Evolutionary conservation across 345 rosid species (phyloP).

Genomic region (Salix purpurea): DNA sequence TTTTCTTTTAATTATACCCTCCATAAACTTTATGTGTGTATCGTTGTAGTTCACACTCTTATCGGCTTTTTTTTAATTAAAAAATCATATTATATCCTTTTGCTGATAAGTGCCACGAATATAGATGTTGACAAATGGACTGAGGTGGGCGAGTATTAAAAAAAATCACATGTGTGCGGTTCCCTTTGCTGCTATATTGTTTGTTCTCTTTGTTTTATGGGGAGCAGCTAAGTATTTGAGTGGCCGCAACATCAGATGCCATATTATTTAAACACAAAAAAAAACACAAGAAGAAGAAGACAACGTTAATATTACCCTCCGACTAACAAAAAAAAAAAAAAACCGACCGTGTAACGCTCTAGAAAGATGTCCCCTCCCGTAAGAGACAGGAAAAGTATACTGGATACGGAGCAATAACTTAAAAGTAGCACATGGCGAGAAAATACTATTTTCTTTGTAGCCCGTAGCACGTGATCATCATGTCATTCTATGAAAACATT

Average conservation of each 20-base stretch:
- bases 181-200: neutral
- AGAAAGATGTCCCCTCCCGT: constrained; percentile 5
- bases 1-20: no score
- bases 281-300: neutral
- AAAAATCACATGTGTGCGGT: neutral
- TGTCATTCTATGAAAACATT: neutral
- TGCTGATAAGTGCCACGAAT: neutral
- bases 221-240: neutral
- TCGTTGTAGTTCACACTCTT: constrained; percentile 10
- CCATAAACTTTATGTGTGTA: neutral
- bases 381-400: constrained; percentile 5
- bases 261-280: neutral
- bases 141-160: neutral
- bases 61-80: neutral
- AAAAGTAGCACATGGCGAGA: neutral
- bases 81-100: neutral
- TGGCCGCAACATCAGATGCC: neutral
- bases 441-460: neutral
- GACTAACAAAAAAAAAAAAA: constrained; percentile 1
- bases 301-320: neutral
- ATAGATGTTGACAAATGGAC: neutral
- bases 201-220: neutral
- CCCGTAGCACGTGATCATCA: constrained; percentile 12
- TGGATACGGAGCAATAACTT: neutral
- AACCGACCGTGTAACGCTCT: neutral